Evolutionary conservation across 2,329 filamentous ascomycete genomes (phyloP), one percentile per base, ranked within the genome.

Genomic region (Cyphellophora attinorum): DNA sequence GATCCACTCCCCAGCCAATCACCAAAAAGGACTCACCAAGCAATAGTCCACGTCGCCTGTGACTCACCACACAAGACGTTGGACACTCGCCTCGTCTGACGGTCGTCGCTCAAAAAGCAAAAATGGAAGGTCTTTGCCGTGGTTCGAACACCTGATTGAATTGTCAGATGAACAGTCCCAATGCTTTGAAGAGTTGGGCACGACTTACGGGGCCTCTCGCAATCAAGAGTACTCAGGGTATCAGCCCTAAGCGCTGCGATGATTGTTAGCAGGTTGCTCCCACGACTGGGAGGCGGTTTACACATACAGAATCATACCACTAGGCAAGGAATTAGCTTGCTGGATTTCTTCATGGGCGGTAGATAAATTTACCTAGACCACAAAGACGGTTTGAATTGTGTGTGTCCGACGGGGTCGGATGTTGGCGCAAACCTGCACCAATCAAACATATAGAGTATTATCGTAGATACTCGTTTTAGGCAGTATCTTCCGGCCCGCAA

Each of bases 121-220:
- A 25, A 25, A 25, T 8, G 21, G n/a, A 25, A n/a, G 21, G 21
- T 25, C 21, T 25, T 25, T 25, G 21, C 21, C 21, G 21, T 25
- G 21, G 21, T 25, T 25, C 21, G 21, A 25, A 25, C 21, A 25
- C 21, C 21, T 25, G 21, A n/a, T 8, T 25, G 21, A 25, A 25
- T n/a, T 25, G 21, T 25, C 21, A 25, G 21, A 25, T 25, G 21
- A 8, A n/a, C n/a, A n/a, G 21, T 25, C 21, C 21, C 21, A 25
- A 25, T 25, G 21, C 21, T 25, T 25, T 8, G n/a, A 25, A n/a
- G 21, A 8, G n/a, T n/a, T 25, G 21, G 21, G 21, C 21, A 25
- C 21, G 21, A 25, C 21, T 25, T 25, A 25, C 21, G 21, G 21
- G 21, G 21, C 21, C 21, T 25, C 21, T 25, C 21, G 21, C 21